These are phyloP conservation scores for Odontarrhena argentea DNA, from an alignment of 345 rosid species.

Conservation along the genomic window DNA sequence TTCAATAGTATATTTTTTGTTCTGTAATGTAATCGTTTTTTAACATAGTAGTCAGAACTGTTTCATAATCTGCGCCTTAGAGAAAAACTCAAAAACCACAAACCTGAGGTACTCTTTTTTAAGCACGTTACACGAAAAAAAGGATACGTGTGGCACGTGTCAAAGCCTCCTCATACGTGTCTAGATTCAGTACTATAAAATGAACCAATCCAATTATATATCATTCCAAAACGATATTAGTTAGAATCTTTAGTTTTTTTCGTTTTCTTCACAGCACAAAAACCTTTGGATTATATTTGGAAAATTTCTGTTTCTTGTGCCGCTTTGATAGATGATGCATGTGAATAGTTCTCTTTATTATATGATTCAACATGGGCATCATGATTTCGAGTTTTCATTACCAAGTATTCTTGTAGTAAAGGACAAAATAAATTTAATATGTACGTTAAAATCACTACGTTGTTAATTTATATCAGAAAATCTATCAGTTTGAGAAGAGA, in stretches of 20 bases:
- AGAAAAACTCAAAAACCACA: background rate
- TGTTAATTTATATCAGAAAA: background rate
- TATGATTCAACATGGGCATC: background rate
- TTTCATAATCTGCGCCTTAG: slow-evolving; percentile 7
- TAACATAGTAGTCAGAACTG: too few relatives aligned
- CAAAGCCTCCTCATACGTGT: slow-evolving; percentile 17
- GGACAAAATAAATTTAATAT: background rate
- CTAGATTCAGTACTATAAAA: slow-evolving; percentile 8
- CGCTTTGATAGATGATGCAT: background rate
- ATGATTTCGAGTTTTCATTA: background rate
- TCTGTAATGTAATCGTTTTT: too few relatives aligned
- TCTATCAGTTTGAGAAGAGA: background rate
- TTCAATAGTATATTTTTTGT: too few relatives aligned
- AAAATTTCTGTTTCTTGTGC: background rate
- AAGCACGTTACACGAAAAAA: slow-evolving; percentile 4
- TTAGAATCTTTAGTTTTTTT: background rate
- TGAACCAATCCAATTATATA: slow-evolving; percentile 28
- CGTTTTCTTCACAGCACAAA: background rate
- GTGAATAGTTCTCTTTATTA: background rate
- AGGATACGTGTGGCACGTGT: slow-evolving; percentile 5
- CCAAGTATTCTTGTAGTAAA: background rate
- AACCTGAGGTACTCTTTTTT: background rate
- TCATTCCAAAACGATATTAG: background rate
- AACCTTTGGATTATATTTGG: background rate
- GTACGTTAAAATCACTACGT: background rate